Evolutionary conservation across 2,329 filamentous ascomycete genomes (phyloP).

Genomic region (Myriosclerotinia duriaeana): DNA sequence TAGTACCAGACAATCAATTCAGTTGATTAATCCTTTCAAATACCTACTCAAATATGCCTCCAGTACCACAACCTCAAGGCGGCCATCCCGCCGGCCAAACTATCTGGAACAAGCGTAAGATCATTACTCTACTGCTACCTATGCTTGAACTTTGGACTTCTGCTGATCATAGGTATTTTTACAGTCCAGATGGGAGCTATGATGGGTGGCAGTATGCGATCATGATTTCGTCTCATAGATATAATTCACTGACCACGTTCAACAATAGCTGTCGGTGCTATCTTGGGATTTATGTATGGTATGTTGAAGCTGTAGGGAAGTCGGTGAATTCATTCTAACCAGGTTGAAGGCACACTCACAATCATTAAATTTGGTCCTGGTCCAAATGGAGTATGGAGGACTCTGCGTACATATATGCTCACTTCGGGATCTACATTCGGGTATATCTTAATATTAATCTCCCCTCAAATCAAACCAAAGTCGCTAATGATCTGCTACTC

Average conservation of each 20-base stretch:
- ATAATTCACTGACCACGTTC: slow-evolving; percentile 17
- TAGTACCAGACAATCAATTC: not conserved
- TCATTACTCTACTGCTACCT: slow-evolving; percentile 7
- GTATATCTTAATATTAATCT: slow-evolving; percentile 50
- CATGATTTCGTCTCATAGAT: not conserved
- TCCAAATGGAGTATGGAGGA: slow-evolving; percentile 89
- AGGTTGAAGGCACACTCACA: slow-evolving; percentile 74
- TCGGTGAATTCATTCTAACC: slow-evolving; percentile 4
- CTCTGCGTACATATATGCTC: slow-evolving; percentile 93
- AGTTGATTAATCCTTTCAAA: not conserved
- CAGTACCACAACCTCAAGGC: slow-evolving; percentile 23
- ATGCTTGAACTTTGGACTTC: slow-evolving; percentile 35
- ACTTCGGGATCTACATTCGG: slow-evolving; percentile 95
- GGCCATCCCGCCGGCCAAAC: slow-evolving; percentile 22
- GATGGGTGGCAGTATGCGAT: slow-evolving; percentile 91
- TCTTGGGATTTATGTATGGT: slow-evolving; percentile 99
- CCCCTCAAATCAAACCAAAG: not conserved
- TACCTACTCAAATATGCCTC: slow-evolving; percentile 14
- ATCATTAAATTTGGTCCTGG: slow-evolving; percentile 95
- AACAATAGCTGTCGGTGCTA: slow-evolving; percentile 78
- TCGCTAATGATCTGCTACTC: slow-evolving; percentile 21
- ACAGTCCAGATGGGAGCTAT: slow-evolving; percentile 96
- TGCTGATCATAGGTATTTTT: slow-evolving; percentile 37
- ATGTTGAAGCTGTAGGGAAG: slow-evolving; percentile 39
- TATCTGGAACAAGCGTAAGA: slow-evolving; percentile 23